phyloP scores from a whole-genome alignment of 257 asterid species.

The Plantago elongata region DNA sequence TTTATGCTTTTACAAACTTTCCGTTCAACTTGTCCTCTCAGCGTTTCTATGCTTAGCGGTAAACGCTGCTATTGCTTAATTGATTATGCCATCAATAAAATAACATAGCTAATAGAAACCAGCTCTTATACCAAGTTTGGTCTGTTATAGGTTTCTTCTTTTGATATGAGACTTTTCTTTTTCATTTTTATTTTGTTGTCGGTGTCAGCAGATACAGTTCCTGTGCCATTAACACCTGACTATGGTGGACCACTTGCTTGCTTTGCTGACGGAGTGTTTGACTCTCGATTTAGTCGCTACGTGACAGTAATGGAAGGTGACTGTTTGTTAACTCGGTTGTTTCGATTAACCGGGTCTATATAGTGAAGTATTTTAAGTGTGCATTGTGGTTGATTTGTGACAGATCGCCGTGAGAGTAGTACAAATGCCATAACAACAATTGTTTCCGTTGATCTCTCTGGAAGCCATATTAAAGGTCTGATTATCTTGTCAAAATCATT shows the following conservation, averaged over 20 bases:
- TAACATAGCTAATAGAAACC: background rate
- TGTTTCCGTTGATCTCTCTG: slow-evolving; percentile 53
- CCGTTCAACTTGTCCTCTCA: background rate
- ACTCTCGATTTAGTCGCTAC: slow-evolving; percentile 65
- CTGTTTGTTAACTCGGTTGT: background rate
- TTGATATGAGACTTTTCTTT: background rate
- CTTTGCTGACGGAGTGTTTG: slow-evolving; percentile 93
- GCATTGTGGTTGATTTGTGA: slow-evolving; percentile 21
- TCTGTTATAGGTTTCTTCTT: too few species aligned
- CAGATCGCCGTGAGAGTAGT: slow-evolving; percentile 76
- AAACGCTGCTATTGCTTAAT: slow-evolving; percentile 1
- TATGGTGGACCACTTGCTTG: slow-evolving; percentile 65
- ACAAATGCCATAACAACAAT: slow-evolving; percentile 62
- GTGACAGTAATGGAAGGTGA: slow-evolving; percentile 86
- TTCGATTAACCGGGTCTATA: background rate
- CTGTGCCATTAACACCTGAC: slow-evolving; percentile 84
- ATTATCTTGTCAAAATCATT: slow-evolving; percentile 2
- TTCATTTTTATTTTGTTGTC: slow-evolving; percentile 9
- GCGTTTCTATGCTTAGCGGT: background rate
- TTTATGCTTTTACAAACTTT: background rate
- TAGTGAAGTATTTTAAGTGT: slow-evolving; percentile 6
- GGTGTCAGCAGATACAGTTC: slow-evolving; percentile 57
- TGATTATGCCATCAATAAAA: background rate
- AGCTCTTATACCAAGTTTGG: background rate
- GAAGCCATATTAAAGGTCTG: slow-evolving; percentile 41